Conservation (phyloP, 495 filamentous ascomycete genomes). For the Stereocaulon alpinum region DNA sequence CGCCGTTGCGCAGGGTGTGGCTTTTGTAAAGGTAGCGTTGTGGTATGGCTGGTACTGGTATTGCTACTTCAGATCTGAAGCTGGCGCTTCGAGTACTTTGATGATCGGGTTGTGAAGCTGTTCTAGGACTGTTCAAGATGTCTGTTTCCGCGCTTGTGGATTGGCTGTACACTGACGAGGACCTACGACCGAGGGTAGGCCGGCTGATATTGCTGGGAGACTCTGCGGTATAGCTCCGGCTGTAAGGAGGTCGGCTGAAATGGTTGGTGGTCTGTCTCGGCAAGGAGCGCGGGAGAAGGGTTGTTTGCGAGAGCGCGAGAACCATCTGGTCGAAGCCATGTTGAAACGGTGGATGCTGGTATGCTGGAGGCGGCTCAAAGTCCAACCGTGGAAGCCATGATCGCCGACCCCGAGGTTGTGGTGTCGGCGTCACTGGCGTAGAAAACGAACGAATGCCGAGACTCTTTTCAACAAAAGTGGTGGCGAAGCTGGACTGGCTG, state of each 20-base stretch:
- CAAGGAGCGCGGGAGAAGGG: neutral
- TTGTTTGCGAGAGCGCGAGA: neutral
- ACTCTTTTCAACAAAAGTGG: slow-evolving; percentile 4
- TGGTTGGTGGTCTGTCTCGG: neutral
- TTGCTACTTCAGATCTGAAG: neutral
- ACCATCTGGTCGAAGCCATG: neutral
- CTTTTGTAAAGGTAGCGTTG: slow-evolving; percentile 2
- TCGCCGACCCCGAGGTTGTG: slow-evolving; percentile 5
- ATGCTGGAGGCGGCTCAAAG: slow-evolving; percentile 10
- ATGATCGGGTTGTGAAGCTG: neutral
- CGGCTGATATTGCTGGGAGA: neutral
- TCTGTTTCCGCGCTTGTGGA: neutral
- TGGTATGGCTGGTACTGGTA: neutral
- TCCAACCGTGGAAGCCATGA: slow-evolving; percentile 19
- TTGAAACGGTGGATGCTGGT: slow-evolving; percentile 1
- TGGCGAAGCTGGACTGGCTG: slow-evolving; percentile 10
- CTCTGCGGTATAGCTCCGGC: neutral
- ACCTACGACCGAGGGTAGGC: neutral
- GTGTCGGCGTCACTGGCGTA: slow-evolving; percentile 4
- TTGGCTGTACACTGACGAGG: slow-evolving; percentile 13
- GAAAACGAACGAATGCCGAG: neutral
- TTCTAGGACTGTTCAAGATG: neutral
- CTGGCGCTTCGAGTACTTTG: neutral
- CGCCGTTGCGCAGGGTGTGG: neutral
- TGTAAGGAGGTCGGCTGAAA: neutral